Base-by-base conservation (phyloP, 2,329 filamentous ascomycete species). In the Pseudogymnoascus sp. region DNA sequence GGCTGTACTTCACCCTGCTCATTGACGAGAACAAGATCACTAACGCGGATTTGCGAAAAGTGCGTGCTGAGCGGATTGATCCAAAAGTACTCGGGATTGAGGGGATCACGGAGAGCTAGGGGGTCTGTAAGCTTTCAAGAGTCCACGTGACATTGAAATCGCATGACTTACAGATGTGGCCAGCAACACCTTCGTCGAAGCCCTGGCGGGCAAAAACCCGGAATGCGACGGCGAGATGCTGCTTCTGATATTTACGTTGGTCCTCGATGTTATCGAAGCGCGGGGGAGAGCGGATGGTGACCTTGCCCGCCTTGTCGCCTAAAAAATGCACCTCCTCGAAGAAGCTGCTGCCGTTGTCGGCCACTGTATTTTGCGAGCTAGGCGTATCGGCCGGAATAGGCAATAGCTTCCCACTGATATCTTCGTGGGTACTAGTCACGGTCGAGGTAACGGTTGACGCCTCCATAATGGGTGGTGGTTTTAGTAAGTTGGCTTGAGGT, bases 1-100 rank as follows among this genome's bases (percentile, higher is more conserved):
- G 42, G 21, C 42, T 89, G 81, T 31, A 89, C 80, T 18, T 82
- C 75, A 2, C 87, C 86, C 0, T 79, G 71, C 64, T 86, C 79
- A 68, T 87, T 79, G 1, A 89, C 86, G 14, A 82, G 82, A 61
- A 89, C 88, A 11, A 90, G 77, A 66, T 89, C 85, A 0, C 83
- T 86, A 0, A 80, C 79, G 59, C 82, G 84, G 62, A 89, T 84
- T 62, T 84, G 75, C 5, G 81, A 82, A 74, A 87, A 88, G 2
- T 83, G 79, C 1, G 84, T 79, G 9, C 85, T 85, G 63, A 88
- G 86, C 0, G 86, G 86, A 67, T 88, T 88, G 3, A 89, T 84
- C 43, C 74, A 76, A 63, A 76, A 75, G 64, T 75, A 72, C 65
- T 76, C 74, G 16, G 69, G 73, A 59, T 74, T 60, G 53, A 73